Conservation (phyloP, 306 rosid species). For the Urtica urens region DNA sequence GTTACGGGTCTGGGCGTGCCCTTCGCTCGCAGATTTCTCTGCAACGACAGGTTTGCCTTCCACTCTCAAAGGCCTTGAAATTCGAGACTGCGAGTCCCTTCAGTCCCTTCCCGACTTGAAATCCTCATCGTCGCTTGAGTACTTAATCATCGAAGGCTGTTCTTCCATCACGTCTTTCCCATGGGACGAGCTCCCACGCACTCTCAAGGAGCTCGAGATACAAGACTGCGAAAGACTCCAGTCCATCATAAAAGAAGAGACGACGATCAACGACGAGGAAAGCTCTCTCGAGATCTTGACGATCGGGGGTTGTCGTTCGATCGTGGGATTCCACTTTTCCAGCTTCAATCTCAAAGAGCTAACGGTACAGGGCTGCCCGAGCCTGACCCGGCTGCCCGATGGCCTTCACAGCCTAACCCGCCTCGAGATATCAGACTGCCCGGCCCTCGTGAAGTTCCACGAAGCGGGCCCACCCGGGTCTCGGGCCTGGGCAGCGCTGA, state of each 20-base stretch:
- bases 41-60: conserved; percentile 18
- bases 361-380: conserved; percentile 13
- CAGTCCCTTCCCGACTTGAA: conserved; percentile 12
- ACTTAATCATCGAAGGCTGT: conserved; percentile 25
- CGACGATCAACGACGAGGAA: conserved; percentile 3
- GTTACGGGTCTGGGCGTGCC: conserved; percentile 16
- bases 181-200: conserved; percentile 12
- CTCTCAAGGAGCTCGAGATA: conserved; percentile 22
- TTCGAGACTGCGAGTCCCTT: conserved; percentile 18
- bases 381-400: conserved; percentile 16
- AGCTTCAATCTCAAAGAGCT: conserved; percentile 15
- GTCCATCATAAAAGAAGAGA: conserved; percentile 10
- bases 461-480: conserved; percentile 17
- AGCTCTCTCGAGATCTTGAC: conserved; percentile 14
- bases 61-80: conserved; percentile 15
- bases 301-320: conserved; percentile 18
- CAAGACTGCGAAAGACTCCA: conserved; percentile 14
- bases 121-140: conserved; percentile 13
- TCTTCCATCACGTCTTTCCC: conserved; percentile 22
- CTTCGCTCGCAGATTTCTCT: conserved; percentile 18
- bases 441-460: conserved; percentile 12
- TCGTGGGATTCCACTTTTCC: conserved; percentile 8
- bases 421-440: conserved; percentile 24
- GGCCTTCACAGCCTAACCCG: conserved; percentile 13
- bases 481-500: conserved; percentile 9